Evolutionary conservation across 345 rosid species (phyloP), one percentile per base, ranked within the genome.

Genomic region (Hibiscus mutabilis): DNA sequence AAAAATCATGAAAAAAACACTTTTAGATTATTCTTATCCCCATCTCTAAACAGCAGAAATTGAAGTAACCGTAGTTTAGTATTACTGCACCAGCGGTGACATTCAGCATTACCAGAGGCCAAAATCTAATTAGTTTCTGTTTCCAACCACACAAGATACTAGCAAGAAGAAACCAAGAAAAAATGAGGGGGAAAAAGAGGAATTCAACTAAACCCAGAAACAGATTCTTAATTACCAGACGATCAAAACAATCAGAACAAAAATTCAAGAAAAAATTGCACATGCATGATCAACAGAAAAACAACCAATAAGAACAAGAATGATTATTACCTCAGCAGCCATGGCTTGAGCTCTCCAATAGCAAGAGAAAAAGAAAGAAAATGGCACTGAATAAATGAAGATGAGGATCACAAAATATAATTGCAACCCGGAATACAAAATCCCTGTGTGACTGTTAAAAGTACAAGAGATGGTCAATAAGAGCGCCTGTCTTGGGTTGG

Each of bases 241-340:
- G 24, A 56, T 24, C 10, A 56, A 52, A 70, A 62, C 7, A 61
- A 65, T 29, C 37, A 9, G 18, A 66, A 2, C 6, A 55, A 6
- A 64, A 29, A 6, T 8, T 51, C 70, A 53, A 3, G 68, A 29
- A 12, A 53, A 56, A 40, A 40, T 37, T 37, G 10, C 42, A 37
- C 42, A 37, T 37, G 24, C n/a, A 6, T 58, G 29, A 19, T 67
- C 14, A 31, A 7, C 42, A 7, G 42, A 25, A 72, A 19, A 9
- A 1, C 2, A 56, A 21, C 15, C 60, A 21, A 9, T 4, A 31
- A 53, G 22, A 29, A 33, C 18, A 61, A 25, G 29, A 58, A 69
- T 19, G 67, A 2, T 19, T 27, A 18, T 65, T 61, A 83, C 86
- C 84, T 83, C 73, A 0, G 74, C 60, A 29, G 82, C 84, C 83